Evolutionary conservation across 2,329 filamentous ascomycete species (phyloP).

Genomic region (Claviceps sp.): DNA sequence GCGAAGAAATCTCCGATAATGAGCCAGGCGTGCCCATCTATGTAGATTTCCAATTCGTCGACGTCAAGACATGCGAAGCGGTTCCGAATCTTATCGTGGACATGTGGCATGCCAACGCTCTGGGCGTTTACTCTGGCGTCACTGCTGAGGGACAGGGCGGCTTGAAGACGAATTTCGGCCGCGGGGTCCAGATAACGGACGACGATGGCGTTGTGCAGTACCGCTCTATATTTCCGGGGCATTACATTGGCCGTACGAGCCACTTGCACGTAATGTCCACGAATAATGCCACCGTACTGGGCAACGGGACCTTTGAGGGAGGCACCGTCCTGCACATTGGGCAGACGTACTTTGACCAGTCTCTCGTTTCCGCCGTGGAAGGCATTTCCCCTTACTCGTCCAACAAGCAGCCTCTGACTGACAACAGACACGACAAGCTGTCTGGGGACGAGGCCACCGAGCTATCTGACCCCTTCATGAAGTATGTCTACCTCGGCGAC

Average conservation of each 20-base stretch:
- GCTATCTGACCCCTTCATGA: constrained; percentile 42
- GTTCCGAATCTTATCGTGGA: constrained; percentile 27
- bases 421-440: constrained; percentile 36
- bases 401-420: constrained; percentile 30
- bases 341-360: constrained; percentile 47
- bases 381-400: constrained; percentile 27
- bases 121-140: constrained; percentile 31
- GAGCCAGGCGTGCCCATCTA: constrained; percentile 25
- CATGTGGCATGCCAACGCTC: constrained; percentile 32
- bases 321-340: constrained; percentile 42
- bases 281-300: constrained; percentile 19
- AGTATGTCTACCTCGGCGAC: constrained; percentile 44
- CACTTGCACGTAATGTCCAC: constrained; percentile 26
- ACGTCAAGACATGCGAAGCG: constrained; percentile 27
- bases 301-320: constrained; percentile 37
- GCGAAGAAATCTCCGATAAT: constrained; percentile 25
- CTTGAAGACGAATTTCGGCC: constrained; percentile 23
- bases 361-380: constrained; percentile 34
- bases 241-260: constrained; percentile 26
- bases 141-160: constrained; percentile 21
- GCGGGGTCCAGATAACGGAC: constrained; percentile 27
- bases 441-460: constrained; percentile 28
- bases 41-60: constrained; percentile 30
- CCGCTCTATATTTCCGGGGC: constrained; percentile 29
- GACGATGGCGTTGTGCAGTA: constrained; percentile 27